phyloP scores from a whole-genome alignment of 2,329 filamentous ascomycete species.

The Colletotrichum orchidophilum region DNA sequence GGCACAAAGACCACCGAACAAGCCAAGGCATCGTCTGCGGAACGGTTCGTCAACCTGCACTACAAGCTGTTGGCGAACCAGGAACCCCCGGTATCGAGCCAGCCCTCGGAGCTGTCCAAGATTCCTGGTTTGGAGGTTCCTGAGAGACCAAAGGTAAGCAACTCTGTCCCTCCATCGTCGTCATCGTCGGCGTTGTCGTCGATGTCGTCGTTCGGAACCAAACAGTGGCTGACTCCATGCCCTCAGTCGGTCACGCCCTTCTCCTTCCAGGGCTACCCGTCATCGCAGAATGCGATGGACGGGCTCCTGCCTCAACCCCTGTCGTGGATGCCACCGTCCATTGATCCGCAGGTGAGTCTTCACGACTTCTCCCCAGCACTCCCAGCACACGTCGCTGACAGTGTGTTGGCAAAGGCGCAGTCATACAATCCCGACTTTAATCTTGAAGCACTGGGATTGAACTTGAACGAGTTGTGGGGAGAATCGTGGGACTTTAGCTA shows the following conservation, averaged over 20 bases:
- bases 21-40: conserved; percentile 67
- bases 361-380: conserved; percentile 33
- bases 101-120: conserved; percentile 37
- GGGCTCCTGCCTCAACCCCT: conserved; percentile 40
- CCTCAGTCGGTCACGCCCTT: conserved; percentile 54
- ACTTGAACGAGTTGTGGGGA: conserved; percentile 66
- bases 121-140: conserved; percentile 45
- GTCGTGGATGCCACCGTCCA: conserved; percentile 44
- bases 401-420: conserved; percentile 40
- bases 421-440: conserved; percentile 62
- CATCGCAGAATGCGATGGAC: conserved; percentile 30
- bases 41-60: conserved; percentile 68
- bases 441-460: conserved; percentile 62
- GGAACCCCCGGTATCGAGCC: conserved; percentile 52
- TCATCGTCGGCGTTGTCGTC: not conserved
- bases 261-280: conserved; percentile 40
- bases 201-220: not conserved
- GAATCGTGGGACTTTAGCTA: conserved; percentile 56
- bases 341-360: conserved; percentile 38
- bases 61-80: conserved; percentile 66
- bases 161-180: not conserved
- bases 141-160: conserved; percentile 51
- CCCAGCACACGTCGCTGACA: conserved; percentile 32
- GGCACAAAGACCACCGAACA: conserved; percentile 65
- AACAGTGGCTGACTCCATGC: conserved; percentile 11